These are phyloP conservation scores for Populus simonii DNA, from an alignment of 345 rosid species.

Conservation along the genomic window DNA sequence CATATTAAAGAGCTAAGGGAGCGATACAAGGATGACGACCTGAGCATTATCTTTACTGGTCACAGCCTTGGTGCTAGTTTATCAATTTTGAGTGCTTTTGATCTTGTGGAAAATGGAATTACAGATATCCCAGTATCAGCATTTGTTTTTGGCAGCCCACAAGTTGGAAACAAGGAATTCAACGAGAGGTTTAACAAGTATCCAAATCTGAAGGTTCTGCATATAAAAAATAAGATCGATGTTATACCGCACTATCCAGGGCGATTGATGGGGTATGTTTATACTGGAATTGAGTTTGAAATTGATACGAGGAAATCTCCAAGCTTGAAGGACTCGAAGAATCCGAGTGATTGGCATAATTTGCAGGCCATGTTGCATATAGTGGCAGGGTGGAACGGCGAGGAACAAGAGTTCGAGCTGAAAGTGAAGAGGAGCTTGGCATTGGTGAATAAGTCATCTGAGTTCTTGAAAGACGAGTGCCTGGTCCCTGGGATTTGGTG, in stretches of 20 bases:
- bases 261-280: slow-evolving; percentile 48
- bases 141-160: slow-evolving; percentile 71
- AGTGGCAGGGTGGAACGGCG: slow-evolving; percentile 85
- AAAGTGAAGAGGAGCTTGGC: slow-evolving; percentile 81
- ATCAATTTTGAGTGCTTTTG: slow-evolving; percentile 62
- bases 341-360: slow-evolving; percentile 85
- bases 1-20: slow-evolving; percentile 51
- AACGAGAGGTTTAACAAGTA: slow-evolving; percentile 35
- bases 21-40: slow-evolving; percentile 48
- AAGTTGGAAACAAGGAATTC: slow-evolving; percentile 71
- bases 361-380: slow-evolving; percentile 79
- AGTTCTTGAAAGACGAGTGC: slow-evolving; percentile 63
- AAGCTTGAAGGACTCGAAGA: slow-evolving; percentile 57
- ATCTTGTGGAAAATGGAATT: slow-evolving; percentile 61
- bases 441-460: slow-evolving; percentile 74
- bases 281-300: slow-evolving; percentile 45
- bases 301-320: slow-evolving; percentile 78
- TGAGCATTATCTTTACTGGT: slow-evolving; percentile 60
- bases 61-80: slow-evolving; percentile 88
- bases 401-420: slow-evolving; percentile 53
- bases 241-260: slow-evolving; percentile 72
- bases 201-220: slow-evolving; percentile 57
- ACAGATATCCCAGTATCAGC: slow-evolving; percentile 62
- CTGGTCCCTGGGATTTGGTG: slow-evolving; percentile 83
- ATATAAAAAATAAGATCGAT: slow-evolving; percentile 65